Percentiles rank a stretch among this genome's conserved stretches.
Evolutionary conservation across 306 rosid genomes (phyloP).

Genomic region (Geum urbanum): DNA sequence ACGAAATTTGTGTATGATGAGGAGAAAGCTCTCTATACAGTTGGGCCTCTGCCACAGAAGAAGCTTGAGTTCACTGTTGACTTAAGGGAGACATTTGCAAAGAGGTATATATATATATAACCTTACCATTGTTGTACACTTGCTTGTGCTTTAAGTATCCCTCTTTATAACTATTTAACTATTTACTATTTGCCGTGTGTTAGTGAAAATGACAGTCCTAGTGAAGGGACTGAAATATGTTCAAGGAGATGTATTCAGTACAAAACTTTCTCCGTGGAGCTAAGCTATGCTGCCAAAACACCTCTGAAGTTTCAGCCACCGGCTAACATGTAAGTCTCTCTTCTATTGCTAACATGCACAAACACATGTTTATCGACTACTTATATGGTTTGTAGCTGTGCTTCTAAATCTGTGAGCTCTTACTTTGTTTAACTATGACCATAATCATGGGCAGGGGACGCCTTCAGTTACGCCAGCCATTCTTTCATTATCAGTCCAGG

Average conservation of each 20-base stretch:
- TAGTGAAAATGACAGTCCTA: constrained; percentile 42
- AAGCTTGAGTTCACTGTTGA: neutral
- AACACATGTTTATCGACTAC: constrained; percentile 5
- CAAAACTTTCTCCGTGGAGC: constrained; percentile 54
- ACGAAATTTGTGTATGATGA: neutral
- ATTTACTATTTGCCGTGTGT: constrained; percentile 23
- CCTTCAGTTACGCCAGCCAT: constrained; percentile 82
- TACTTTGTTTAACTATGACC: constrained; percentile 23
- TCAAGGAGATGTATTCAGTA: constrained; percentile 51
- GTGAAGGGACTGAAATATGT: constrained; percentile 40
- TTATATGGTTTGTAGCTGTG: constrained; percentile 18
- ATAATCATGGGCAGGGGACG: constrained; percentile 61
- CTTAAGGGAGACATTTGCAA: neutral
- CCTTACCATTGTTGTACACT: constrained; percentile 7
- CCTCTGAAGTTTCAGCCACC: constrained; percentile 78
- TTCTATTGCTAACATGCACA: neutral
- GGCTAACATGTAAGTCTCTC: constrained; percentile 51
- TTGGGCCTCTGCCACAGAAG: neutral
- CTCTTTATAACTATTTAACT: constrained; percentile 21
- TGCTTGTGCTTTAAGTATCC: neutral
- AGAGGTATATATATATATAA: constrained; percentile 53
- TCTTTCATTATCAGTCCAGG: constrained; percentile 65
- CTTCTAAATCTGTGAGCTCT: constrained; percentile 20
- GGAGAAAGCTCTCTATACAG: neutral
- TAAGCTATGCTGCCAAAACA: constrained; percentile 58